Conservation (phyloP, 345 rosid species). For the Populus ilicifolia region DNA sequence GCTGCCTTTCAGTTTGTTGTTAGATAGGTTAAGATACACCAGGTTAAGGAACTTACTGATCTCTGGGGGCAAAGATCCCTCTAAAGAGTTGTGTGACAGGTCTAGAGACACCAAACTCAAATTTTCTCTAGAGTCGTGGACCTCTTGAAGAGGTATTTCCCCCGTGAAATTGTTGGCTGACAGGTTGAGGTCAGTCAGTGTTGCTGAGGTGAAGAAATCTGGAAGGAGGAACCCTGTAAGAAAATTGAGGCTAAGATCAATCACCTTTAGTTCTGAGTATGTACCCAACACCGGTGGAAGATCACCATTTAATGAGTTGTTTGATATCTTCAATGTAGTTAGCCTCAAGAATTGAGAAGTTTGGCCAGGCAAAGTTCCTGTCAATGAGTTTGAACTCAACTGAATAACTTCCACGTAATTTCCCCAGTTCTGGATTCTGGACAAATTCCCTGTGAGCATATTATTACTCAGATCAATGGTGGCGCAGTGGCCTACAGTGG, state of each 20-base stretch:
- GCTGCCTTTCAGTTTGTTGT: slow-evolving; percentile 63
- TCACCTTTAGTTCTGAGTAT: slow-evolving; percentile 52
- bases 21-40: slow-evolving; percentile 58
- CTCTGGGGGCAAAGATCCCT: slow-evolving; percentile 50
- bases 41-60: slow-evolving; percentile 43
- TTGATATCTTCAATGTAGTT: slow-evolving; percentile 50
- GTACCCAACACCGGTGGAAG: slow-evolving; percentile 59
- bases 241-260: slow-evolving; percentile 73
- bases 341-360: slow-evolving; percentile 77
- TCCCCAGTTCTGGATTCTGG: slow-evolving; percentile 79
- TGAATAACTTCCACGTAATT: slow-evolving; percentile 64
- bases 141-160: slow-evolving; percentile 51
- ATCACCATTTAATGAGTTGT: slow-evolving; percentile 62
- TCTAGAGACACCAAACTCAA: slow-evolving; percentile 59
- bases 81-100: slow-evolving; percentile 63
- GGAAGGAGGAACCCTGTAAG: slow-evolving; percentile 54
- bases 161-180: slow-evolving; percentile 75
- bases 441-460: slow-evolving; percentile 59
- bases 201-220: slow-evolving; percentile 51
- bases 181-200: slow-evolving; percentile 57
- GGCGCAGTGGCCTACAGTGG: slow-evolving; percentile 59
- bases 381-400: slow-evolving; percentile 67
- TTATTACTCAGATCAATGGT: slow-evolving; percentile 73
- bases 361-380: slow-evolving; percentile 57
- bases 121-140: slow-evolving; percentile 31